Percentiles rank a stretch among this genome's conserved stretches.
phyloP scores from a whole-genome alignment of 1,284 basidiomycete species.

The Moesziomyces globuligerus region DNA sequence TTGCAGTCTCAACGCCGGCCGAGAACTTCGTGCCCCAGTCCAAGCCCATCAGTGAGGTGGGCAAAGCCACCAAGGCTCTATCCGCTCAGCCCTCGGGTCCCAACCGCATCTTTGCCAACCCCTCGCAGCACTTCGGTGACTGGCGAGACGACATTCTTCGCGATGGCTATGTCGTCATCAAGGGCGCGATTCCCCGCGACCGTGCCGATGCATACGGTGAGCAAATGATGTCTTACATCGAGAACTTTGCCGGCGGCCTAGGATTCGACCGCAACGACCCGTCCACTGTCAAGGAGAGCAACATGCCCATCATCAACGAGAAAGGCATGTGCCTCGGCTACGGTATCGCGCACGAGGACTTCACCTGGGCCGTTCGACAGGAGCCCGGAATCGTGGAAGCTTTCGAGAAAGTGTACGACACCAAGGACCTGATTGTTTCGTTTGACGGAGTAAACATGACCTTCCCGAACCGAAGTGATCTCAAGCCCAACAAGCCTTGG shows the following conservation, averaged over 20 bases:
- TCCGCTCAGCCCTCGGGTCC: no score
- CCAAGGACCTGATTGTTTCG: conserved; percentile 68
- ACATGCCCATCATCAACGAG: conserved; percentile 64
- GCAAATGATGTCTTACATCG: conserved; percentile 65
- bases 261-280: conserved; percentile 67
- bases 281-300: conserved; percentile 65
- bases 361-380: conserved; percentile 68
- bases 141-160: conserved; percentile 17
- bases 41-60: conserved; percentile 2
- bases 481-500: conserved; percentile 63
- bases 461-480: conserved; percentile 14
- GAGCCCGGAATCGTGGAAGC: conserved; percentile 66
- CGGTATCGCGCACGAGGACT: conserved; percentile 67
- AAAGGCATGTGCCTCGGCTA: conserved; percentile 59
- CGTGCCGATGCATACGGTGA: conserved; percentile 62
- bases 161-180: conserved; percentile 65
- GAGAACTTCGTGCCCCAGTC: background rate
- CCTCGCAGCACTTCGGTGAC: conserved; percentile 14
- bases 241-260: conserved; percentile 67
- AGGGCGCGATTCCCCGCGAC: conserved; percentile 59
- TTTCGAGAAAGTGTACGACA: conserved; percentile 68
- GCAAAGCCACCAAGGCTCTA: background rate
- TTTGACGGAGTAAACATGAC: conserved; percentile 45
- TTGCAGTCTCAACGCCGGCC: no score
- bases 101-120: no score